Evolutionary conservation across 345 rosid species (phyloP), one percentile per base, ranked within the genome.

Genomic region (Tarenaya hassleriana): DNA sequence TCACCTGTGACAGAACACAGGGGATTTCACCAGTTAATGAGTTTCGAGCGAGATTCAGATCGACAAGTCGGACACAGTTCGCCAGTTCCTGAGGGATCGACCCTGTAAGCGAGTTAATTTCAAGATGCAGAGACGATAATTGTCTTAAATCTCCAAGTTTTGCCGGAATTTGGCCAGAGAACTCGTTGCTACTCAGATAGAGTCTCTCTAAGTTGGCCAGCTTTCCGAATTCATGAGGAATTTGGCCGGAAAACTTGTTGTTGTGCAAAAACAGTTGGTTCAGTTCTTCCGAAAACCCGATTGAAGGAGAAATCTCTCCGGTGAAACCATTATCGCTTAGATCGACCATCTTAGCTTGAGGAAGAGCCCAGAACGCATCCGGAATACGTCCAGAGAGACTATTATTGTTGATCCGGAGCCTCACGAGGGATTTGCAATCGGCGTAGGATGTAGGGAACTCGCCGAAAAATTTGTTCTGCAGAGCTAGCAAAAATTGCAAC

Each of bases 41-140:
- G 73, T 91, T 91, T 11, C 20, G 39, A 16, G 95, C 84, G n/a
- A 84, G 95, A 69, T 73, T 80, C 62, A 91, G 56, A 62, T 91
- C 96, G 47, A 82, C 95, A 60, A 91, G 37, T 56, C 61, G 69
- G 11, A 51, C 41, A 51, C 96, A 87, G 7, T 59, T 43, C 20
- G 76, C 73, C 13, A 91, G 34, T 27, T 71, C 78, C 1, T 12
- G 2, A 0, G 98, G 95, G 43, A 91, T 87, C 0, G 16, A 8
- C 50, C 96, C 98, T 1, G 73, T 69, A 21, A 91, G 40, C 0
- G 75, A 73, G 62, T 91, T 91, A 47, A 47, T 67, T 52, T 84
- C 96, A 55, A 91, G 66, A 70, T 84, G 84, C 67, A 87, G 67
- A 37, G 82, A 77, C n/a, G 82, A 47, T 17, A 91, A 64, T 70